Base-by-base conservation (phyloP, 192 early-diverging fungal genomes). In the Coemansia sp. region DNA sequence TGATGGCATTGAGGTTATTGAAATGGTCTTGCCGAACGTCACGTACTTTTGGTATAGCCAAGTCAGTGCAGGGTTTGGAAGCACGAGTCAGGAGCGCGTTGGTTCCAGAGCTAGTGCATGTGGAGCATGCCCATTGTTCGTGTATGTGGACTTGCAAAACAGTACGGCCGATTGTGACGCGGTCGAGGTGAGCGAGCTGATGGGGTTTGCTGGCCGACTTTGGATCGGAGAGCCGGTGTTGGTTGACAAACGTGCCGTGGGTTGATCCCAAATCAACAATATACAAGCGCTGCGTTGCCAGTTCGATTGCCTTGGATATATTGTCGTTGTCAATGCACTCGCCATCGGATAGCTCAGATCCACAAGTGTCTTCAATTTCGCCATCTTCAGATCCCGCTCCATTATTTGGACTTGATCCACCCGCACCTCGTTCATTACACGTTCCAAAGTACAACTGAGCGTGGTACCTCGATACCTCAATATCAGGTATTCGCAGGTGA, bases 161-260 rank as follows among this genome's bases (percentile, higher is more conserved):
- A 2, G 90, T 89, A 2, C 78, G 63, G 0, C 91, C 91, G 20
- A 91, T 64, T 11, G 55, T 47, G 2, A 93, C 14, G 1, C 25
- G 65, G 66, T 91, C 89, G 46, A 77, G 34, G 62, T 93, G 88
- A 3, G 67, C 37, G 15, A 93, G 60, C 15, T 44, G 60, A 8
- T 56, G 65, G 0, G 91, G 91, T 21, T 81, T 71, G 64, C 88
- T 90, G 19, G 85, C 80, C 2, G 67, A 55, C 63, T 89, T 93
- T 40, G 87, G 36, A 4, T 79, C 75, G 0, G 89, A 90, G 10
- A 93, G 72, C 23, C 91, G 76, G 22, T 68, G 44, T 6, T 75
- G 81, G 65, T 93, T 91, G 36, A 91, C 64, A 62, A 87, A 86
- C 1, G 91, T 91, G 4, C 91, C 91, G 50, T 93, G 87, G 5